These are phyloP conservation scores for Zostera marina DNA, from an alignment of 116 monocot genomes.

Conservation along the genomic window DNA sequence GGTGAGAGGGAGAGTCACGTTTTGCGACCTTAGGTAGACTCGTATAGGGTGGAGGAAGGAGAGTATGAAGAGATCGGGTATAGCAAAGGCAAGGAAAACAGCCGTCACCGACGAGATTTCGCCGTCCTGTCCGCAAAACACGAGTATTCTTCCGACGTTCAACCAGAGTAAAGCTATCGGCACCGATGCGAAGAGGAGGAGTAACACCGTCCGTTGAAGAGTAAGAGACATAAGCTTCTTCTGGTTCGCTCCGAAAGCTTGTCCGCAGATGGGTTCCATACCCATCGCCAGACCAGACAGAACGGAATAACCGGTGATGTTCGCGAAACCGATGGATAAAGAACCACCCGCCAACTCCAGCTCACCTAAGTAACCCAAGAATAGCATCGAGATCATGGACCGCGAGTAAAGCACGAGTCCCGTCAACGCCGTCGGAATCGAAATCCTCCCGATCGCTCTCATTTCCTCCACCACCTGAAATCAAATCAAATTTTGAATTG, in stretches of 20 bases:
- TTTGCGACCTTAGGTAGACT: slow-evolving; percentile 59
- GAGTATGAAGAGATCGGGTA: slow-evolving; percentile 66
- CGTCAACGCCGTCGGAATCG: slow-evolving; percentile 44
- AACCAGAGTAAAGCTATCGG: slow-evolving; percentile 72
- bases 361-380: slow-evolving; percentile 64
- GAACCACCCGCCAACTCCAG: slow-evolving; percentile 71
- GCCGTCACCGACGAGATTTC: slow-evolving; percentile 34
- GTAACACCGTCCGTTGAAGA: slow-evolving; percentile 60
- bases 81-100: slow-evolving; percentile 36
- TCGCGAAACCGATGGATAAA: slow-evolving; percentile 70
- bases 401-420: slow-evolving; percentile 77
- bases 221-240: slow-evolving; percentile 52
- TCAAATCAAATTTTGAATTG: too few relatives aligned
- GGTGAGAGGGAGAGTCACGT: slow-evolving; percentile 53
- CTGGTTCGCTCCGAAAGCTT: slow-evolving; percentile 68
- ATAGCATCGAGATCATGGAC: slow-evolving; percentile 75
- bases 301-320: slow-evolving; percentile 87
- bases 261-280: slow-evolving; percentile 88
- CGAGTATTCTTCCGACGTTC: slow-evolving; percentile 30
- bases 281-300: slow-evolving; percentile 84
- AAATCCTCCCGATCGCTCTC: slow-evolving; percentile 41
- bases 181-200: slow-evolving; percentile 50
- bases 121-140: slow-evolving; percentile 38
- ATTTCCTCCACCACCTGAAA: slow-evolving; percentile 47
- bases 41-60: slow-evolving; percentile 70